Conservation (phyloP, 805 yeast species). For the Ogataea methylovora region DNA sequence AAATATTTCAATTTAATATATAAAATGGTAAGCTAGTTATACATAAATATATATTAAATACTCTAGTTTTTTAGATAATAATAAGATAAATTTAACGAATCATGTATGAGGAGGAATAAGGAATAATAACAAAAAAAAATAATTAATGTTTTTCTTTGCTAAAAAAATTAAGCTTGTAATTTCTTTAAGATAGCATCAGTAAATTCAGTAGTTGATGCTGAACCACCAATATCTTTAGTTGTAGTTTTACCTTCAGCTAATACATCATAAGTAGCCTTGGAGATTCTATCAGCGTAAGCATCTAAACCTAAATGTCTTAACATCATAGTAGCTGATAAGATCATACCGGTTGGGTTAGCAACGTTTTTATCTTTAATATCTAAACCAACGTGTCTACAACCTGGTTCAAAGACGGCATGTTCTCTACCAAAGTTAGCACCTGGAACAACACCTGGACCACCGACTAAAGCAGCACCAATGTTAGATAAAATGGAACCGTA, state of each 20-base stretch:
- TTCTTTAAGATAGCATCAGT: slow-evolving; percentile 82
- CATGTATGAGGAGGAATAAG: not conserved
- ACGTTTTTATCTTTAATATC: slow-evolving; percentile 91
- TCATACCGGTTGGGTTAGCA: slow-evolving; percentile 98
- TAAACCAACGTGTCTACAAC: slow-evolving; percentile 98
- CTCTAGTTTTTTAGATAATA: not conserved
- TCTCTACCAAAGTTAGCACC: slow-evolving; percentile 98
- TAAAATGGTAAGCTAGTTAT: too few species aligned
- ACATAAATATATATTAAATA: too few species aligned
- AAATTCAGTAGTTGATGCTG: slow-evolving; percentile 84
- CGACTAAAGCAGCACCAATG: slow-evolving; percentile 95
- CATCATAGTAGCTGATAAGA: slow-evolving; percentile 83
- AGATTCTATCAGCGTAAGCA: slow-evolving; percentile 75
- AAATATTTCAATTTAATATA: too few species aligned
- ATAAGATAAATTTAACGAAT: not conserved
- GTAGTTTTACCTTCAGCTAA: slow-evolving; percentile 80
- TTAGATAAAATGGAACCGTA: slow-evolving; percentile 96
- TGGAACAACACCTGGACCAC: slow-evolving; percentile 98
- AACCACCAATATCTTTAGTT: slow-evolving; percentile 91
- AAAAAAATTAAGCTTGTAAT: slow-evolving; percentile 32
- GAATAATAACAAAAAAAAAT: not conserved
- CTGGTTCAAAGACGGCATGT: slow-evolving; percentile 97
- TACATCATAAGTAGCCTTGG: slow-evolving; percentile 84
- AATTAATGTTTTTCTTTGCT: not conserved
- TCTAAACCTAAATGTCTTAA: slow-evolving; percentile 93